Percentiles rank a stretch among this genome's conserved stretches.
phyloP scores from a whole-genome alignment of 177 flowering plant genomes.

The Vitis hybrid region DNA sequence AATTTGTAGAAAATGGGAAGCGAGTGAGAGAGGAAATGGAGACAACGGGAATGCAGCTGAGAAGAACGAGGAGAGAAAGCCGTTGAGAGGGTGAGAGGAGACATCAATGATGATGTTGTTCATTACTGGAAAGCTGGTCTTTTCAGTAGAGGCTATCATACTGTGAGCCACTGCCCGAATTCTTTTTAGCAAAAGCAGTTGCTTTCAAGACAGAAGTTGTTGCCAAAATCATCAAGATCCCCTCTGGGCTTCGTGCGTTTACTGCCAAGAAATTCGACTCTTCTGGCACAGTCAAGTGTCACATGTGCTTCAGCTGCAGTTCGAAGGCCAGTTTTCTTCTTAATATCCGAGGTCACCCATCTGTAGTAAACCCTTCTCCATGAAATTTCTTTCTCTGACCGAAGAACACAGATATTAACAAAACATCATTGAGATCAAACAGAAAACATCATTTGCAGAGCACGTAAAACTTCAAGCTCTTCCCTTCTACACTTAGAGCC shows the following conservation, averaged over 20 bases:
- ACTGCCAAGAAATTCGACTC: constrained; percentile 75
- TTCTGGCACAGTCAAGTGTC: constrained; percentile 84
- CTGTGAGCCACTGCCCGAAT: too few species aligned
- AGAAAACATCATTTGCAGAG: constrained; percentile 46
- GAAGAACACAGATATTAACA: constrained; percentile 71
- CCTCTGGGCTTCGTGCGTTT: constrained; percentile 46
- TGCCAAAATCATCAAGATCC: constrained; percentile 49
- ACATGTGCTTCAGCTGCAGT: constrained; percentile 71
- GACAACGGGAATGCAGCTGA: too few species aligned
- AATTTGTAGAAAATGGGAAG: too few species aligned
- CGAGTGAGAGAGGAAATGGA: too few species aligned
- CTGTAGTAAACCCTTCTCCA: constrained; percentile 85
- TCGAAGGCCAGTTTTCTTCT: constrained; percentile 72
- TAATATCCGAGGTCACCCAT: constrained; percentile 84
- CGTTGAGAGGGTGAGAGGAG: too few species aligned
- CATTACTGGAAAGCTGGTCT: too few species aligned
- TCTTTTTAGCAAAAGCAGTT: too few species aligned
- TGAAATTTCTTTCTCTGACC: constrained; percentile 83
- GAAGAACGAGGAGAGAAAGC: too few species aligned
- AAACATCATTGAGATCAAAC: constrained; percentile 77
- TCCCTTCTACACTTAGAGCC: constrained; percentile 55
- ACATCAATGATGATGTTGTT: too few species aligned
- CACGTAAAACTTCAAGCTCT: constrained; percentile 74
- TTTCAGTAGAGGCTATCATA: too few species aligned
- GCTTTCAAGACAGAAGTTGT: too few species aligned